Conservation (phyloP, 306 rosid species). For the Acmispon strigosus region DNA sequence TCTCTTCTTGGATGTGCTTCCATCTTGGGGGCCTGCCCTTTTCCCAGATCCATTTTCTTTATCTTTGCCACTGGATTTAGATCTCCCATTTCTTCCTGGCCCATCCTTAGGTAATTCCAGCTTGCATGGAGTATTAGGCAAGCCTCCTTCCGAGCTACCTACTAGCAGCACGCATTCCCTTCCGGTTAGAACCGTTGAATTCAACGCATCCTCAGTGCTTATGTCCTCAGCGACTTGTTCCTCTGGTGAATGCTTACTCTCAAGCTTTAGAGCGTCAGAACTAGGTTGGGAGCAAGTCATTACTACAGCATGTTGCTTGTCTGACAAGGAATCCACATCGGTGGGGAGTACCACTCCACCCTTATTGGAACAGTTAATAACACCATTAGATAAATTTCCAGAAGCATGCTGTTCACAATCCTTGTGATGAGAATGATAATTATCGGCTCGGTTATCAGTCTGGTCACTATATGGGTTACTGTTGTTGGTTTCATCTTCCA, state of each 20-base stretch:
- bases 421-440: slow-evolving; percentile 47
- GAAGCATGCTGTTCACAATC: slow-evolving; percentile 37
- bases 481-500: slow-evolving; percentile 91
- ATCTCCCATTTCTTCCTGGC: slow-evolving; percentile 56
- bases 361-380: slow-evolving; percentile 31
- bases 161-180: slow-evolving; percentile 52
- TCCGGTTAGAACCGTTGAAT: slow-evolving; percentile 50
- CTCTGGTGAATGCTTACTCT: slow-evolving; percentile 40
- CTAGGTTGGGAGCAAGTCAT: slow-evolving; percentile 28
- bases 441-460: slow-evolving; percentile 45
- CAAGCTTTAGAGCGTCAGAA: slow-evolving; percentile 39
- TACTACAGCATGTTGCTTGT: slow-evolving; percentile 38
- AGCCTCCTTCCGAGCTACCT: slow-evolving; percentile 52
- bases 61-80: slow-evolving; percentile 59
- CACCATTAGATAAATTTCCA: slow-evolving; percentile 41
- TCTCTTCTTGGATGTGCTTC: slow-evolving; percentile 73
- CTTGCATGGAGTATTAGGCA: slow-evolving; percentile 85
- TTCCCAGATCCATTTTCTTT: slow-evolving; percentile 51
- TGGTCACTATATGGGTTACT: slow-evolving; percentile 52
- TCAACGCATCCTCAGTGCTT: slow-evolving; percentile 51
- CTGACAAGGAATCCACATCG: slow-evolving; percentile 53
- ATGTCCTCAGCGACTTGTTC: slow-evolving; percentile 54
- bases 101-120: slow-evolving; percentile 63
- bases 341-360: slow-evolving; percentile 32
- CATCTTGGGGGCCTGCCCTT: slow-evolving; percentile 64